phyloP scores from a whole-genome alignment of 169 alveolate genomes.

The Eimeria sp. region DNA sequence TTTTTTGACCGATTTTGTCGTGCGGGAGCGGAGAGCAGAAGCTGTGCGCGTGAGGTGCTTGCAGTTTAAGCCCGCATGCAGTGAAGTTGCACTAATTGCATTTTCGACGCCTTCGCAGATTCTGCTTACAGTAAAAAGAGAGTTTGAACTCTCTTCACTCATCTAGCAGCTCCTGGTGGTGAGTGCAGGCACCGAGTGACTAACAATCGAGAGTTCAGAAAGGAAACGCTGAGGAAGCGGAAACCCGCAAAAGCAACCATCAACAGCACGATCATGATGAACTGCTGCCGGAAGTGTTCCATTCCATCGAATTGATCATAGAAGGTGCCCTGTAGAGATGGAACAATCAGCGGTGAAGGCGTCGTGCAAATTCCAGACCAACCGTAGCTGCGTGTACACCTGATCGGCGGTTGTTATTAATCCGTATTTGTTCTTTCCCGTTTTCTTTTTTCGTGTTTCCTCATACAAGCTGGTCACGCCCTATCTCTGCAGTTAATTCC shows the following conservation, averaged over 20 bases:
- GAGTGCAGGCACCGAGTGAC: neutral
- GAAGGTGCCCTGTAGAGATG: neutral
- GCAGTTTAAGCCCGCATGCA: neutral
- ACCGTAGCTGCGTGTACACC: constrained; percentile 51
- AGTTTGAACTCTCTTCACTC: neutral
- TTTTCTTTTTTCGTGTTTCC: neutral
- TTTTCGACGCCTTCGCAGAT: neutral
- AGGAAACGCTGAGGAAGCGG: neutral
- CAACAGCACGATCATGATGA: neutral
- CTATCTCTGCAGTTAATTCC: neutral
- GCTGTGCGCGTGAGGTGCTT: neutral
- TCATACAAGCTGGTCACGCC: neutral
- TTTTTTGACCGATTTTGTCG: neutral
- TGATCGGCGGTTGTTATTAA: neutral
- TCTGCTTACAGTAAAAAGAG: neutral
- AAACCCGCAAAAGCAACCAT: neutral
- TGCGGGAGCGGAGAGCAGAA: neutral
- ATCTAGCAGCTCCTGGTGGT: neutral
- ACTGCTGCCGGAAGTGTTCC: neutral
- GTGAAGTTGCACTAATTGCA: neutral
- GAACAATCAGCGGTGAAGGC: neutral
- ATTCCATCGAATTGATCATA: neutral
- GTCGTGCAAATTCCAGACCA: neutral
- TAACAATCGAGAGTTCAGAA: neutral
- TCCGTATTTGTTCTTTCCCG: neutral